Evolutionary conservation across 2,329 filamentous ascomycete species (phyloP), one percentile per base, ranked within the genome.

Genomic region (Apiospora pterosperma): DNA sequence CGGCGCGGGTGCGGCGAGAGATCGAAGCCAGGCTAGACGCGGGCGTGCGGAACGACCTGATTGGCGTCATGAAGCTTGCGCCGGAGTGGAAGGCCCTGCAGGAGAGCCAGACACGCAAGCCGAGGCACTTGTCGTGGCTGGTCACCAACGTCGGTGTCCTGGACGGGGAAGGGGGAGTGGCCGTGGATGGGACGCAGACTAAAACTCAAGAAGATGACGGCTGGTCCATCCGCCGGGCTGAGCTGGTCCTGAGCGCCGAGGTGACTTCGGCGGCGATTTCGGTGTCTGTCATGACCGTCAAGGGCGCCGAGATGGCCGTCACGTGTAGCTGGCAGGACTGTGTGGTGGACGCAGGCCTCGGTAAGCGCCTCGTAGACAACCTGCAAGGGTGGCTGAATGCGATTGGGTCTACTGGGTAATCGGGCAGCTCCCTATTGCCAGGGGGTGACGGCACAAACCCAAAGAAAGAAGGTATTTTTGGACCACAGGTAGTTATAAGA

Each of bases 81-180:
- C 39, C 62, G 12, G 73, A 76, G 65, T 75, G 71, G 69, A 67
- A 67, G 48, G 65, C 59, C 42, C 64, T 63, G 21, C 58, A 66
- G 8, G n/a, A 21, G 11, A 36, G 36, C 8, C n/a, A 59, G 31
- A 21, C 25, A 5, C 36, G 39, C 14, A 65, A 65, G 68, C 71
- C 74, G 14, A 67, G 74, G 21, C 61, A 44, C 11, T 38, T 64
- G 16, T 68, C 68, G 0, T 74, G 71, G 70, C 61, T 65, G 16
- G 68, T 74, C 12, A 73, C 70, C 25, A 75, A 75, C 64, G 62
- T 75, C 4, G 73, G 74, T 8, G 68, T 66, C 8, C 36, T 75
- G 4, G 70, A 74, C 58, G 73, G 69, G 7, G 16, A 3, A 5
- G 36, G 11, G 62, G 12, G 28, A 14, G 10, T 61, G 36, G 5